These are phyloP conservation scores for Calonectria henricotiae DNA, from an alignment of 2,329 filamentous ascomycete genomes.

Conservation along the genomic window DNA sequence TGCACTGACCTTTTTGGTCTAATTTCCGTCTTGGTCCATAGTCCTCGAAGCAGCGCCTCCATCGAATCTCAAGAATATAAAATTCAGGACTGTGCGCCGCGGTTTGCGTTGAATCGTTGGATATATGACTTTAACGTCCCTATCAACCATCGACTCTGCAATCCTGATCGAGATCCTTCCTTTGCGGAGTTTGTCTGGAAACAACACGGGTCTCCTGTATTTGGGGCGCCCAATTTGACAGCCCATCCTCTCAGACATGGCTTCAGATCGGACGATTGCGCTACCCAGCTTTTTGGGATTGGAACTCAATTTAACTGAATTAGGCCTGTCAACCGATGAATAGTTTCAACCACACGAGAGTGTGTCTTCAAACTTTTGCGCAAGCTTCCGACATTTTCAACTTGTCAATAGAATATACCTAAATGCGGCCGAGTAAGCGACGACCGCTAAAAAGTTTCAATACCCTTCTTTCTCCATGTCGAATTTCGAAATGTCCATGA, in stretches of 20 bases:
- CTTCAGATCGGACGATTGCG: neutral
- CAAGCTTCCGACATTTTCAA: neutral
- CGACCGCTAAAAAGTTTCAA: conserved; percentile 2
- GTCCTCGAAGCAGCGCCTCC: neutral
- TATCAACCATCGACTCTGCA: conserved; percentile 18
- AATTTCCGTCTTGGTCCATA: neutral
- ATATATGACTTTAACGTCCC: conserved; percentile 14
- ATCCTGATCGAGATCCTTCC: conserved; percentile 1
- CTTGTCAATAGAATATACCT: neutral
- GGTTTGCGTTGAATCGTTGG: conserved; percentile 7
- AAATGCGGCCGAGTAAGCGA: neutral
- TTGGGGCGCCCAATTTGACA: neutral
- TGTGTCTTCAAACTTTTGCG: neutral
- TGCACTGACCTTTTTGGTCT: no score
- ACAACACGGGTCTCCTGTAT: neutral
- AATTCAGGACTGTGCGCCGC: neutral
- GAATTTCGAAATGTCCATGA: neutral
- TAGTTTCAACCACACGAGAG: neutral
- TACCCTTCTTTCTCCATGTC: neutral
- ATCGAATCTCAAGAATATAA: neutral
- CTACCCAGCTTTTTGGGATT: neutral
- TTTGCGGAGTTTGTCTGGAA: neutral
- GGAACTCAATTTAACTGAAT: neutral
- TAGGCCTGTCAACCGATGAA: no score
- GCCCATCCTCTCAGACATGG: neutral